phyloP scores from a whole-genome alignment of 495 filamentous ascomycete genomes.

The Margaritispora aquatica region DNA sequence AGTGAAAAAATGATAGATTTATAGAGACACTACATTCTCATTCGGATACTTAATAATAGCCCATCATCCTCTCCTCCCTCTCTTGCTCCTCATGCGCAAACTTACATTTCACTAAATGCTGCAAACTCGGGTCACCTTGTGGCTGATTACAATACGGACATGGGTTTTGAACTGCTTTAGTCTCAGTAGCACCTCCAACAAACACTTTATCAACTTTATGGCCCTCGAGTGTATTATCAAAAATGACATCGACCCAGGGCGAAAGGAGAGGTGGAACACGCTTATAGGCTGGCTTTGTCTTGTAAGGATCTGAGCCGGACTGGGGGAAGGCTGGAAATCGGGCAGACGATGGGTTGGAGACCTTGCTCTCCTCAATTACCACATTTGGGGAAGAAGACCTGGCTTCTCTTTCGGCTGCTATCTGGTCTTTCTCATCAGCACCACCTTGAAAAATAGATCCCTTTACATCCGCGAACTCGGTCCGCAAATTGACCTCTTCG shows the following conservation, averaged over 20 bases:
- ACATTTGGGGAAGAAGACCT: not conserved
- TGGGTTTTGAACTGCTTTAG: not conserved
- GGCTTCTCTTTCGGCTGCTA: not conserved
- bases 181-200: not conserved
- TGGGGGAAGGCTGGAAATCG: too few relatives aligned
- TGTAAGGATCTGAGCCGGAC: too few relatives aligned
- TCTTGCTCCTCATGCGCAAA: slow-evolving; percentile 5
- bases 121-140: not conserved
- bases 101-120: slow-evolving; percentile 6
- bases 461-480: not conserved
- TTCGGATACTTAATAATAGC: not conserved
- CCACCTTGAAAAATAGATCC: not conserved
- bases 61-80: not conserved
- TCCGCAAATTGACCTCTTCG: not conserved
- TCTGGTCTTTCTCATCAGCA: not conserved
- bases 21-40: too few relatives aligned
- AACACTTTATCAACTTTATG: not conserved
- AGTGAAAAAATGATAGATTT: too few relatives aligned
- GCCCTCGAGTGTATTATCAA: not conserved
- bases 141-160: not conserved
- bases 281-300: not conserved
- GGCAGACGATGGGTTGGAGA: not conserved
- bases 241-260: not conserved
- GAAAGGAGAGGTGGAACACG: not conserved
- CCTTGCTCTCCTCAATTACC: not conserved